These are phyloP conservation scores for Hypoxylon perforatum DNA, from an alignment of 495 filamentous ascomycete species.

Conservation along the genomic window DNA sequence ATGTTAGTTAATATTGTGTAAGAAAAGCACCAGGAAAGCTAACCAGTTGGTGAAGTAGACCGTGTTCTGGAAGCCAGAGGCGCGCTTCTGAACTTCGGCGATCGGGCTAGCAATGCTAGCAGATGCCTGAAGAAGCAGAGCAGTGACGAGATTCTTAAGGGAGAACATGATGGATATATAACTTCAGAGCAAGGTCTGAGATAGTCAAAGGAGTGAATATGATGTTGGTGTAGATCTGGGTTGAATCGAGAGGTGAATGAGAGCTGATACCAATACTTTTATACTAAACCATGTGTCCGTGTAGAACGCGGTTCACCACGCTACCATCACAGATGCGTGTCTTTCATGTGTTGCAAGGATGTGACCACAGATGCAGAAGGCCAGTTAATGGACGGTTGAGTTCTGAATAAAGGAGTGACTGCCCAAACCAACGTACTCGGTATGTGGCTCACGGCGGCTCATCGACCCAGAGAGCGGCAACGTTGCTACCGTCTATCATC, in stretches of 20 bases:
- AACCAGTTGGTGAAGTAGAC: slow-evolving; percentile 64
- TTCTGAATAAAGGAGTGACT: slow-evolving; percentile 21
- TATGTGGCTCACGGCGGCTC: slow-evolving; percentile 19
- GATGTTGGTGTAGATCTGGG: slow-evolving; percentile 19
- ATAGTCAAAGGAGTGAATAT: slow-evolving; percentile 28
- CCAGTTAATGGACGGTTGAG: slow-evolving; percentile 13
- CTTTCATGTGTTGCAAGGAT: slow-evolving; percentile 41
- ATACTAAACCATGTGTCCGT: slow-evolving; percentile 9
- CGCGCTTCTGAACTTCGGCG: slow-evolving; percentile 28
- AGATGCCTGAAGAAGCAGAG: slow-evolving; percentile 44
- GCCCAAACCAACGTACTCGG: slow-evolving; percentile 12
- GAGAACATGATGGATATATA: slow-evolving; percentile 41
- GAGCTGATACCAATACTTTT: slow-evolving; percentile 17
- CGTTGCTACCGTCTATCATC: slow-evolving; percentile 41
- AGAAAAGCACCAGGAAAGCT: neutral
- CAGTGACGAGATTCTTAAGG: slow-evolving; percentile 29
- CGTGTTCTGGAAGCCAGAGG: slow-evolving; percentile 52
- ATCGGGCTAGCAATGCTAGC: slow-evolving; percentile 37
- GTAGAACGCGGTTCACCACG: slow-evolving; percentile 3
- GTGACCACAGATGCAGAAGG: slow-evolving; percentile 24
- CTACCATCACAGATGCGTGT: slow-evolving; percentile 15
- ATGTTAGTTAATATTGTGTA: slow-evolving; percentile 18
- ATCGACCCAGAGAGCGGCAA: slow-evolving; percentile 41
- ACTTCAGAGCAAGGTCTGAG: slow-evolving; percentile 22
- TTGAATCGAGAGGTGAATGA: slow-evolving; percentile 17